Evolutionary conservation across 306 rosid species (phyloP), one percentile per base, ranked within the genome.

Genomic region (Boehmeria nivea): DNA sequence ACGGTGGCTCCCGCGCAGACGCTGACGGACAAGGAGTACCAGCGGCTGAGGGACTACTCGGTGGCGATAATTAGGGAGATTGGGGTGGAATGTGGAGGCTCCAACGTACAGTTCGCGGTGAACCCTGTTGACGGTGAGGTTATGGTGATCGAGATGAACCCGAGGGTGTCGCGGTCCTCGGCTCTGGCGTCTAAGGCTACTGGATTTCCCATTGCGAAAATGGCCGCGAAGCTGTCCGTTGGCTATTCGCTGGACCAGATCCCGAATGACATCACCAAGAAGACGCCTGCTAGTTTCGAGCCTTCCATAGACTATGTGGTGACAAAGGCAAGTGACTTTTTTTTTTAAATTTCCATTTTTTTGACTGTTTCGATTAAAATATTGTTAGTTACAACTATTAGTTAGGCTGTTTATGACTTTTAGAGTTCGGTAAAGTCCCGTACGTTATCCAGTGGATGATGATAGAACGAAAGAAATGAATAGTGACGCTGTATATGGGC

Each of bases 221-320:
- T 93, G 99, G 96, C 99, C 0, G 96, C 96, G 0, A 93, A 83
- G 64, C 74, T 93, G 54, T 88, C 99, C 0, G 81, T 93, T 16
- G 99, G 99, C 11, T 93, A 93, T 80, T 60, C 96, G 0, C 66
- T 93, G 88, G 96, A 87, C 76, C 94, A 81, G 72, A 87, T 87
- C 37, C 96, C 89, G 0, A 93, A 93, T 66, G 99, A 93, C 75
- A 85, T 93, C 15, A 87, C 96, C 0, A 88, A 83, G 75, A 93
- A 87, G 74, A 93, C 96, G 3, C 96, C 96, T 0, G 99, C 99
- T 42, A 88, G 96, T 63, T 91, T 93, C 58, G 95, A 91, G 80
- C 99, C 99, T 61, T 93, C 96, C 26, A 88, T 93, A 19, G 99
- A 93, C 80, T 93, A 93, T 64, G 99, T 93, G 64, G 99, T 93